A percentile compares a stretch with the other conserved stretches of the same genome.
Conservation (phyloP, 208 protist species). For the Wallacemonas collosoma region DNA sequence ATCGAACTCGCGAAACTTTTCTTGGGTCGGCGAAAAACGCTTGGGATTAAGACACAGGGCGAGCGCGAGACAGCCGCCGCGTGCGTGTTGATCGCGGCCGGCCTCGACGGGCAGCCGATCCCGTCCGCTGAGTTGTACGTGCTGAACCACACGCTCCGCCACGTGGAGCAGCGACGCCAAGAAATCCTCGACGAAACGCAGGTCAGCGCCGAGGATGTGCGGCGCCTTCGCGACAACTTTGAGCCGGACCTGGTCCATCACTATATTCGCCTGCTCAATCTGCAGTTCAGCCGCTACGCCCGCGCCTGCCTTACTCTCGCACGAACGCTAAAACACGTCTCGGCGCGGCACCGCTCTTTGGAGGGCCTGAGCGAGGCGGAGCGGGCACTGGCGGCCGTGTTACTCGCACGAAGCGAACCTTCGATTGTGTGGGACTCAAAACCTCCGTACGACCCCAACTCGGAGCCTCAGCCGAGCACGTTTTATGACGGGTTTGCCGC, state of each 20-base stretch:
- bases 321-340: constrained; percentile 32
- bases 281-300: constrained; percentile 60
- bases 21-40: constrained; percentile 55
- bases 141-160: constrained; percentile 56
- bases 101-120: constrained; percentile 52
- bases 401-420: constrained; percentile 51
- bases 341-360: constrained; percentile 23
- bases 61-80: constrained; percentile 60
- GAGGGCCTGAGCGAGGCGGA: constrained; percentile 49
- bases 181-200: constrained; percentile 50
- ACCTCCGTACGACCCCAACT: constrained; percentile 23
- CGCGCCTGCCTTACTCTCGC: constrained; percentile 48
- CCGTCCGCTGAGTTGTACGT: constrained; percentile 62
- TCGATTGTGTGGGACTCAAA: constrained; percentile 48
- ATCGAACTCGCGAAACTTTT: constrained; percentile 51
- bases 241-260: constrained; percentile 47
- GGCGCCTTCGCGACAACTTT: constrained; percentile 32
- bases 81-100: constrained; percentile 73
- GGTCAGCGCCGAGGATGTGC: constrained; percentile 35
- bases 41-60: constrained; percentile 47
- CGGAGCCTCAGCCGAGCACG: constrained; percentile 31
- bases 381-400: constrained; percentile 49
- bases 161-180: constrained; percentile 53
- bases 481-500: constrained; percentile 68
- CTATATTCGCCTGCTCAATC: constrained; percentile 66